Base-by-base conservation (phyloP, 768 basidiomycete species). In the Russula vinacea region DNA sequence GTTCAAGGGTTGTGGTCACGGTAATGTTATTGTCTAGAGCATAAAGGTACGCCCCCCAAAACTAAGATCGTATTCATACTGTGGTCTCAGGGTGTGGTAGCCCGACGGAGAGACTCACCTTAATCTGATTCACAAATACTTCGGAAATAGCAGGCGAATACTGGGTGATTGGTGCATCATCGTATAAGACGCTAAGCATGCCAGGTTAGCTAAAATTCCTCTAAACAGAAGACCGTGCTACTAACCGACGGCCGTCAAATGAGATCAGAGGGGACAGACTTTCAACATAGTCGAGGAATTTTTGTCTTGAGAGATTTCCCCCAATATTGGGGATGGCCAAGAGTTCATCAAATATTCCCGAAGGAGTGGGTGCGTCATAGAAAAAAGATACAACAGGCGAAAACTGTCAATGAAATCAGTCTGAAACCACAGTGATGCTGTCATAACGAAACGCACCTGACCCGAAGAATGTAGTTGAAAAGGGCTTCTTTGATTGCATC, bases 341-440 rank as follows among this genome's bases (percentile, higher is more conserved):
- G 39, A 71, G 53, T 24, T 67, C 69, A 2, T 68, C 69, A 40
- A 71, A 68, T 7, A 66, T 33, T 7, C 65, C 65, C 1, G 26
- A 56, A 24, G 65, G 62, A 5, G 56, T 45, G 3, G 70, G 69
- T 0, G 50, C 69, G 50, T 71, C 67, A 51, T 71, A 71, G 42
- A 68, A 70, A 1, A 60, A 11, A 9, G 44, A 1, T 24, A 45
- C 3, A 16, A 19, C 10, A 19, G 40, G 2, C 1, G 22, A 3
- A 14, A 54, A n/a, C 50, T 60, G 42, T 16, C 2, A 37, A 26
- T 17, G 40, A 6, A 0, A 6, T 68, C 13, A 17, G 58, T 2
- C n/a, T 10, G 24, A 24, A n/a, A 2, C 10, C 29, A 16, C 40
- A 35, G 14, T 16, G 22, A 26, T 47, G 24, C 11, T n/a, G 4